These are phyloP conservation scores for Beauveria pseudobassiana DNA, from an alignment of 2,329 filamentous ascomycete genomes.

Conservation along the genomic window DNA sequence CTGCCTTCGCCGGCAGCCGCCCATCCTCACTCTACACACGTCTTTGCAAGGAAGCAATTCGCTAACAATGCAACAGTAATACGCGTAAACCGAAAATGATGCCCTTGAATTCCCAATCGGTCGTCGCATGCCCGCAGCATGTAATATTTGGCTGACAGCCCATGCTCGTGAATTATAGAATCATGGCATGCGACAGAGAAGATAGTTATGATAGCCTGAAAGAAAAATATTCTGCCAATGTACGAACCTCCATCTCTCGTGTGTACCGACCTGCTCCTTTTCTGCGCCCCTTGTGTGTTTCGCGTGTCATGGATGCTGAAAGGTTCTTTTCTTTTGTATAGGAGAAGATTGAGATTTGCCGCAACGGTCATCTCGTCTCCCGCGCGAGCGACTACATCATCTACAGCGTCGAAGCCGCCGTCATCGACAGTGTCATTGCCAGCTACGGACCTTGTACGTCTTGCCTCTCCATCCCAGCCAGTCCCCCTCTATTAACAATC, in stretches of 20 bases:
- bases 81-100: constrained; percentile 7
- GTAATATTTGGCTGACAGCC: constrained; percentile 3
- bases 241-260: constrained; percentile 44
- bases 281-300: constrained; percentile 16
- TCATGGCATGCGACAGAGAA: constrained; percentile 89
- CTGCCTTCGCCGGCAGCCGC: constrained; percentile 2
- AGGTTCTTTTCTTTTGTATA: constrained; percentile 37
- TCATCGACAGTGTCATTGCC: constrained; percentile 80
- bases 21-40: constrained; percentile 6
- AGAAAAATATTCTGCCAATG: constrained; percentile 77
- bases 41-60: background rate
- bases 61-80: constrained; percentile 6
- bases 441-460: constrained; percentile 83
- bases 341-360: constrained; percentile 80
- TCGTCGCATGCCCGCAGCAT: background rate
- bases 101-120: constrained; percentile 13
- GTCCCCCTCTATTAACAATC: constrained; percentile 11
- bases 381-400: constrained; percentile 97
- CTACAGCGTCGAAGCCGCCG: constrained; percentile 93
- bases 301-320: constrained; percentile 37
- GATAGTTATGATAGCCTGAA: constrained; percentile 77
- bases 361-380: constrained; percentile 92
- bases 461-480: background rate
- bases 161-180: constrained; percentile 44
- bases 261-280: constrained; percentile 5